A percentile compares a stretch with the other conserved stretches of the same genome.
Conservation (phyloP, 1,139 yeast species). For the Taphrina betulina region DNA sequence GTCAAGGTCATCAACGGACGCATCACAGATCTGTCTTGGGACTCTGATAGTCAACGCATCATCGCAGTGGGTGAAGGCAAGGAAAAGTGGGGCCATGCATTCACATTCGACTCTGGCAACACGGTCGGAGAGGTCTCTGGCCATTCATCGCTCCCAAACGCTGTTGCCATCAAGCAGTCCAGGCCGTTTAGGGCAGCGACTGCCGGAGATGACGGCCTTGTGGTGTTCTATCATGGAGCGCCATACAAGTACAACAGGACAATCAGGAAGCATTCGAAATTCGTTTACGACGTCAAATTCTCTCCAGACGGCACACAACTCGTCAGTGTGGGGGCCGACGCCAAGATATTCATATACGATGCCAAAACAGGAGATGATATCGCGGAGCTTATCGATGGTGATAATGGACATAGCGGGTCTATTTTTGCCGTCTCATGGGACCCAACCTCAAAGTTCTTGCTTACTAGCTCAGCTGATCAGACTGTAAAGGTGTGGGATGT, state of each 20-base stretch:
- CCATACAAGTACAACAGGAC: slow-evolving; percentile 84
- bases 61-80: slow-evolving; percentile 96
- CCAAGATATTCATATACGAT: slow-evolving; percentile 72
- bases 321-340: slow-evolving; percentile 85
- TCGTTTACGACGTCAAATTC: slow-evolving; percentile 76
- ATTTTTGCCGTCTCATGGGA: slow-evolving; percentile 76
- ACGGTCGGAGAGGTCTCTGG: slow-evolving; percentile 94
- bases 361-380: slow-evolving; percentile 81
- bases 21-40: slow-evolving; percentile 87
- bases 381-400: slow-evolving; percentile 50
- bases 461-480: slow-evolving; percentile 80
- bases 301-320: slow-evolving; percentile 68
- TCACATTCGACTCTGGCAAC: slow-evolving; percentile 91
- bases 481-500: slow-evolving; percentile 61
- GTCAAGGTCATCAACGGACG: slow-evolving; percentile 74
- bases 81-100: slow-evolving; percentile 88
- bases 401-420: slow-evolving; percentile 66
- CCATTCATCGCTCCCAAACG: slow-evolving; percentile 79
- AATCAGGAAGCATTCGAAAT: slow-evolving; percentile 71
- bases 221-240: slow-evolving; percentile 87
- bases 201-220: slow-evolving; percentile 79
- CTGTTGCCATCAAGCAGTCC: slow-evolving; percentile 79
- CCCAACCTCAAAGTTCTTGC: slow-evolving; percentile 57
- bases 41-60: slow-evolving; percentile 76
- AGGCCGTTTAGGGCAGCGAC: slow-evolving; percentile 95